Evolutionary conservation across 2,329 filamentous ascomycete species (phyloP), one percentile per base, ranked within the genome.

Genomic region (Aspergillus vadensis): DNA sequence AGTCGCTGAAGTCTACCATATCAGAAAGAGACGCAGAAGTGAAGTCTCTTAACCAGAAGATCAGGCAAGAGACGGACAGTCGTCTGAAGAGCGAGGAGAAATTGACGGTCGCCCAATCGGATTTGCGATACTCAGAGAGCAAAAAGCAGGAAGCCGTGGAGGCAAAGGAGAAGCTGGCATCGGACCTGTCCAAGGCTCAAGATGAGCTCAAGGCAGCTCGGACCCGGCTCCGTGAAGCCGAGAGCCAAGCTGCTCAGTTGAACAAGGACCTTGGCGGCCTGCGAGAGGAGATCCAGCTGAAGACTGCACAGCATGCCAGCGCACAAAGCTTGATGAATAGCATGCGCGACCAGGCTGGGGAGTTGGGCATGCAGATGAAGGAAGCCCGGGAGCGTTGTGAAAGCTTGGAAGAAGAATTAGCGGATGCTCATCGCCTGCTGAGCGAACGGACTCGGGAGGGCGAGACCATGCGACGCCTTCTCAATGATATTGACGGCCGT

Each of bases 301-400:
- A 95, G 80, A 85, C 86, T 2, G 91, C 91, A 41, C 92, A 97
- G 76, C 93, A 96, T 70, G 85, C 86, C 56, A 96, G 88, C 66
- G 90, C 92, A 0, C 91, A 98, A 74, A 90, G 89, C 54, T 79
- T 97, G 14, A 87, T 98, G 74, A 89, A 88, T 69, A 96, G 91
- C 73, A 95, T 98, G 91, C 91, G 93, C 62, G 92, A 97, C 69
- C 92, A 98, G 79, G 90, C 89, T 0, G 86, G 90, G 1, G 95
- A 99, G 79, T 85, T 98, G 70, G 88, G 88, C 5, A 90, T 91
- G 66, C 95, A 97, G 78, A 89, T 97, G 77, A 96, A 95, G 76
- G 95, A 99, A 77, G 87, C 91, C 1, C 88, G 90, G 63, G 86
- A 89, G 53, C 88, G 92, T 66, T 90, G 88, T 41, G 93, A 97